Evolutionary conservation across 1,284 basidiomycete genomes (phyloP).

Genomic region (Trametes sp.): DNA sequence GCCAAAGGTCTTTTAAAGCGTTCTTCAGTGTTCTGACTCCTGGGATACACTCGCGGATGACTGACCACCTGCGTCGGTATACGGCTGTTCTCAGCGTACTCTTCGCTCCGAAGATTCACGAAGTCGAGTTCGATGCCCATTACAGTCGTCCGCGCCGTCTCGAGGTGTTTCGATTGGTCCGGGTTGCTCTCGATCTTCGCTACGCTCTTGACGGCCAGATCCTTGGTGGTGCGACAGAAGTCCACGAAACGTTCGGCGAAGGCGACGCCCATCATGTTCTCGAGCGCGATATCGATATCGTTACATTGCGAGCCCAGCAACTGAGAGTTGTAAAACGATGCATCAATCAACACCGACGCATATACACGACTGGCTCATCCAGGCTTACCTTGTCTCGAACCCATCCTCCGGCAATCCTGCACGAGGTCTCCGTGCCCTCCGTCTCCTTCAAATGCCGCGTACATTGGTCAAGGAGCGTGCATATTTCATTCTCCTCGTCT

Average conservation of each 20-base stretch:
- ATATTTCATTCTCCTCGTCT: conserved; percentile 63
- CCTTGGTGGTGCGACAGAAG: conserved; percentile 66
- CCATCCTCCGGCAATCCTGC: conserved; percentile 95
- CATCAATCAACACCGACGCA: too few relatives aligned
- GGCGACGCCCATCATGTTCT: conserved; percentile 87
- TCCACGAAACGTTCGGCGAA: conserved; percentile 87
- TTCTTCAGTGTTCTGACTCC: not conserved
- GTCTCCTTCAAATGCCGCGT: conserved; percentile 58
- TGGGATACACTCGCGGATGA: conserved; percentile 21
- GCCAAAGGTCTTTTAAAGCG: conserved; percentile 77
- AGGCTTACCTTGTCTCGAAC: conserved; percentile 92
- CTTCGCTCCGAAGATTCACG: conserved; percentile 94
- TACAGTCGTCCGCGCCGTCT: conserved; percentile 92
- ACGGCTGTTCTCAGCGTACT: conserved; percentile 86
- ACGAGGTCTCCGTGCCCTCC: conserved; percentile 66
- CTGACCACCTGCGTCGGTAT: conserved; percentile 90
- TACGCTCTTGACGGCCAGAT: conserved; percentile 66
- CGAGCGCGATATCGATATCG: conserved; percentile 95
- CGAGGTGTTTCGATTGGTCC: conserved; percentile 97
- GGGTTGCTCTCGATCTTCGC: conserved; percentile 94
- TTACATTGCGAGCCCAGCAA: conserved; percentile 85
- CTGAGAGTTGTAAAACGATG: conserved; percentile 48
- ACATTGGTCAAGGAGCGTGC: conserved; percentile 75
- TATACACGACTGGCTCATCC: conserved; percentile 31
- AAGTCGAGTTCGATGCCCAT: conserved; percentile 91